A percentile compares a stretch with the other conserved stretches of the same genome.
Conservation (phyloP, 768 basidiomycete species). For the Mycena albidolilacea region DNA sequence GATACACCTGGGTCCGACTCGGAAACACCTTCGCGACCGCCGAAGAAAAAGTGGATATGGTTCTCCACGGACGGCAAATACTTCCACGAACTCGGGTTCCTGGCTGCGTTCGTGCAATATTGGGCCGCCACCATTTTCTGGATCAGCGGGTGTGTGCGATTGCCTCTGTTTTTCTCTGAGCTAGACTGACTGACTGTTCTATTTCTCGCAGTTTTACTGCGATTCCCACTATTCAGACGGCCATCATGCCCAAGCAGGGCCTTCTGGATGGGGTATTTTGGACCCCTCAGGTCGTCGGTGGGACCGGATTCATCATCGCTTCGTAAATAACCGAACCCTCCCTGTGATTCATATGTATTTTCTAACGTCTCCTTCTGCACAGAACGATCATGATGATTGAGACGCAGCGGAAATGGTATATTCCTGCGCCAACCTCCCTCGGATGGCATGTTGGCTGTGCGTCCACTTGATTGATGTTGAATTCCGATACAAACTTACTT, state of each 20-base stretch:
- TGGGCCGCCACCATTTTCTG: constrained; percentile 74
- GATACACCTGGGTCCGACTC: neutral
- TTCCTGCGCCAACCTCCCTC: constrained; percentile 57
- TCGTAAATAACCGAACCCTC: constrained; percentile 44
- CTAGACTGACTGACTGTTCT: neutral
- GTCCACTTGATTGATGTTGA: constrained; percentile 17
- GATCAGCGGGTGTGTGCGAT: constrained; percentile 59
- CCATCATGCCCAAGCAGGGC: constrained; percentile 46
- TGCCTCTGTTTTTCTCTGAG: constrained; percentile 25
- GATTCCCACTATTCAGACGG: constrained; percentile 53
- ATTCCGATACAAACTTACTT: neutral
- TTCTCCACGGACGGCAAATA: constrained; percentile 54
- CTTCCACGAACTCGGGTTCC: constrained; percentile 63
- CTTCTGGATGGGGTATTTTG: constrained; percentile 67
- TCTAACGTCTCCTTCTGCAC: neutral
- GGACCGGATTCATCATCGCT: constrained; percentile 70
- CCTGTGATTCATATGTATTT: neutral
- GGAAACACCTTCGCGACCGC: constrained; percentile 44
- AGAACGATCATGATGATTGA: constrained; percentile 66
- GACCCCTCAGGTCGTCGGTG: constrained; percentile 76
- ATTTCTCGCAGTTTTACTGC: constrained; percentile 50
- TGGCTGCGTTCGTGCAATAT: constrained; percentile 66
- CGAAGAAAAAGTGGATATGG: constrained; percentile 52
- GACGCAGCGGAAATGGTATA: constrained; percentile 69
- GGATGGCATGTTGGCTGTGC: constrained; percentile 70